Evolutionary conservation across 352 stramenopile genomes (phyloP).

Genomic region (Phytophthora sp.): DNA sequence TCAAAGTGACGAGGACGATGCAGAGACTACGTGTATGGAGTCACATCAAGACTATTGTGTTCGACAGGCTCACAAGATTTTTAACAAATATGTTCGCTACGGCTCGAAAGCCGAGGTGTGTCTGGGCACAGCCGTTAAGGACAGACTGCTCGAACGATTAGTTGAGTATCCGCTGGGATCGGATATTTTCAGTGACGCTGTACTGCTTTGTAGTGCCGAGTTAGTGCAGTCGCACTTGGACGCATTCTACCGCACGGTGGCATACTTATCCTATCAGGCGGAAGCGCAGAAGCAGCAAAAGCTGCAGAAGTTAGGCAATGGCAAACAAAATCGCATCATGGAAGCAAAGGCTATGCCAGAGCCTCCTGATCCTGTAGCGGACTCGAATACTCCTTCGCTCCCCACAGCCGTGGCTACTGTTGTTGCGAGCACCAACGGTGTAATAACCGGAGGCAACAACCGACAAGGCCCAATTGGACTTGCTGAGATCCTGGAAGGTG

Average conservation of each 20-base stretch:
- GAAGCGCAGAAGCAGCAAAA: conserved; percentile 19
- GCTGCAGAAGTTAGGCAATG: not conserved
- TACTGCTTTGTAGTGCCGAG: conserved; percentile 64
- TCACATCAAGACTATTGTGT: conserved; percentile 67
- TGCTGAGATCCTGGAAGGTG: conserved; percentile 54
- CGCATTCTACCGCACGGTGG: conserved; percentile 52
- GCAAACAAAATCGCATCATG: conserved; percentile 17
- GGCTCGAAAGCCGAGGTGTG: conserved; percentile 76
- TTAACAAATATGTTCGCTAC: conserved; percentile 79
- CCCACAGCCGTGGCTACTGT: not conserved
- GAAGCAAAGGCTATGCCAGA: conserved; percentile 3
- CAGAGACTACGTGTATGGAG: conserved; percentile 7
- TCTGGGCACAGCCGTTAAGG: conserved; percentile 48
- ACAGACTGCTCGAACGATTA: conserved; percentile 48
- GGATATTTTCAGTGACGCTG: conserved; percentile 64
- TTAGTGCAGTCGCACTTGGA: conserved; percentile 70
- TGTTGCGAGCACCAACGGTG: conserved; percentile 1
- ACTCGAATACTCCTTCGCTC: not conserved
- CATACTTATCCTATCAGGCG: conserved; percentile 52
- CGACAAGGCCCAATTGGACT: conserved; percentile 20
- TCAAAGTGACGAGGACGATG: not conserved
- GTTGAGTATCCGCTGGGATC: conserved; percentile 49
- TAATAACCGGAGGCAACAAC: not conserved
- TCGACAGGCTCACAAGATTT: conserved; percentile 74
- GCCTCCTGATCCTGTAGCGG: not conserved